These are phyloP conservation scores for Mycena vulgaris DNA, from an alignment of 768 basidiomycete species.

Conservation along the genomic window DNA sequence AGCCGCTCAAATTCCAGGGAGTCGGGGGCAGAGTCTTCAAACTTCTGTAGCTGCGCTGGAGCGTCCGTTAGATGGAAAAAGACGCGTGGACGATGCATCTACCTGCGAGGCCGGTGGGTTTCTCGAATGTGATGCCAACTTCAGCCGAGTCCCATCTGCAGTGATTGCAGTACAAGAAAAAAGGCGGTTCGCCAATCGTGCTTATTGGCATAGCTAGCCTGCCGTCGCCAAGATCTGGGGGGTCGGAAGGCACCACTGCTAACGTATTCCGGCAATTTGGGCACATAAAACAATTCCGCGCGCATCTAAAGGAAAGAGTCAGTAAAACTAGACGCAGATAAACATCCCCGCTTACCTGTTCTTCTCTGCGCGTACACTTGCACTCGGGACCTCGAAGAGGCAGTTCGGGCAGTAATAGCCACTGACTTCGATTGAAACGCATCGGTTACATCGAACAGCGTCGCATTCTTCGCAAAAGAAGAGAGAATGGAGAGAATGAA, in stretches of 20 bases:
- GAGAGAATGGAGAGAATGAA: slow-evolving; percentile 87
- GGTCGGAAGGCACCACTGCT: slow-evolving; percentile 92
- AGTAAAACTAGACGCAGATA: neutral
- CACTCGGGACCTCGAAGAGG: slow-evolving; percentile 97
- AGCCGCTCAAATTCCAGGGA: slow-evolving; percentile 92
- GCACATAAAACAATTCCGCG: slow-evolving; percentile 97
- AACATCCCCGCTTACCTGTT: slow-evolving; percentile 77
- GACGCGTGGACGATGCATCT: slow-evolving; percentile 40
- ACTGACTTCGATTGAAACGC: slow-evolving; percentile 93
- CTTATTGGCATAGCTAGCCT: slow-evolving; percentile 68
- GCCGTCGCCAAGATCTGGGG: slow-evolving; percentile 73
- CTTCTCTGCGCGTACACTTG: slow-evolving; percentile 98
- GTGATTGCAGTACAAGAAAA: slow-evolving; percentile 91
- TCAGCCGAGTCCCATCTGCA: slow-evolving; percentile 97
- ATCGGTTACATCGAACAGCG: slow-evolving; percentile 92
- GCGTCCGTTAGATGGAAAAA: slow-evolving; percentile 22
- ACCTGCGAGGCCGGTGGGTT: slow-evolving; percentile 97
- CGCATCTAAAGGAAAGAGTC: slow-evolving; percentile 74
- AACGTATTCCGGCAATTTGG: slow-evolving; percentile 94
- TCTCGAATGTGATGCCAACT: slow-evolving; percentile 94
- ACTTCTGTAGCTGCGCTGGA: slow-evolving; percentile 92
- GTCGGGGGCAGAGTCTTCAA: slow-evolving; percentile 88
- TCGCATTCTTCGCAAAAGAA: slow-evolving; percentile 99
- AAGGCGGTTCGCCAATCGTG: slow-evolving; percentile 87
- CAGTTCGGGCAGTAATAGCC: slow-evolving; percentile 99